Conservation (phyloP, 192 early-diverging fungal species). For the Glomus cerebriforme region DNA sequence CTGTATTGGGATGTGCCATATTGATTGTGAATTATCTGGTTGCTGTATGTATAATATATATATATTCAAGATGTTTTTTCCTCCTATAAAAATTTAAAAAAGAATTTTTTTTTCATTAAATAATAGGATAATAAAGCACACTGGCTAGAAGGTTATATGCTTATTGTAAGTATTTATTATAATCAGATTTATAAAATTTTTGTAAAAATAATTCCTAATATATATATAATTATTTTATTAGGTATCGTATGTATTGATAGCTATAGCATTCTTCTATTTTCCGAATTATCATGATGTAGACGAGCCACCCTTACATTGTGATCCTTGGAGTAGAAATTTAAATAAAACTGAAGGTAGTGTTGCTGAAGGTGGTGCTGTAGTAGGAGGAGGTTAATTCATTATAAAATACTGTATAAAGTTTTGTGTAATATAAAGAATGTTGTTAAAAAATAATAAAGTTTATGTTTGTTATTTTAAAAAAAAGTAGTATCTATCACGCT, state of each 20-base stretch:
- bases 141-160: constrained; percentile 89
- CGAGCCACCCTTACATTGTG: background rate
- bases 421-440: no score
- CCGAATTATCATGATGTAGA: background rate
- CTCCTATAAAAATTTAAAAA: background rate
- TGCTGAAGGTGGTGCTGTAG: no score
- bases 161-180: constrained; percentile 52
- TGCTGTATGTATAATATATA: constrained; percentile 38
- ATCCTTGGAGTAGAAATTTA: constrained; percentile 19
- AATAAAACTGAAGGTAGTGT: no score
- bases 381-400: no score
- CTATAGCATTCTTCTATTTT: constrained; percentile 21
- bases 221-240: background rate
- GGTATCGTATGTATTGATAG: constrained; percentile 1
- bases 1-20: constrained; percentile 74
- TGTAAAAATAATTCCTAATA: background rate
- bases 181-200: background rate
- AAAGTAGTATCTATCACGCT: no score
- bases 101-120: background rate
- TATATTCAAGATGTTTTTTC: background rate
- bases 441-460: no score
- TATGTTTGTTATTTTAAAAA: no score
- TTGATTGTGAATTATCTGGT: constrained; percentile 79
- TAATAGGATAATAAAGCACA: constrained; percentile 72
- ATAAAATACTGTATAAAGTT: no score